Base-by-base conservation (phyloP, 495 filamentous ascomycete species). In the Penicillium paxilli region DNA sequence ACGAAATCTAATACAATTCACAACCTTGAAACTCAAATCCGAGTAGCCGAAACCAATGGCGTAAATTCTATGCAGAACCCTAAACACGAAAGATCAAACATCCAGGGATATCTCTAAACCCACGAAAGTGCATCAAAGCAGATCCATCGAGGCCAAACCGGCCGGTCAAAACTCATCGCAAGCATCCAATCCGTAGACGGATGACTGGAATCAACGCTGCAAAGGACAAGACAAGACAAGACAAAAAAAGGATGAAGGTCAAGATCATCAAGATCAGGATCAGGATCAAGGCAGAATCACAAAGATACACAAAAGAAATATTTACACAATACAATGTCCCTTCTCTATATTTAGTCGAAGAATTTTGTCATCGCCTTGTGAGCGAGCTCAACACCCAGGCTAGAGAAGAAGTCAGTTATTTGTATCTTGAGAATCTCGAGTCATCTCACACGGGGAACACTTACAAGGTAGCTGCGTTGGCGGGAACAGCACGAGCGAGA, bases 401-500 rank as follows among this genome's bases (percentile, higher is more conserved):
- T 76, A 30, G 30, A 23, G 79, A 77, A 16, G 35, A 19, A n/a
- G n/a, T n/a, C n/a, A n/a, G n/a, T n/a, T n/a, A n/a, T n/a, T n/a
- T n/a, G n/a, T n/a, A n/a, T n/a, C n/a, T n/a, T n/a, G n/a, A n/a
- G n/a, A n/a, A n/a, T n/a, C n/a, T n/a, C n/a, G n/a, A n/a, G n/a
- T n/a, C n/a, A n/a, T n/a, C n/a, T n/a, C n/a, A n/a, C n/a, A n/a
- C n/a, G 30, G 5, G 42, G 7, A 32, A 10, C 35, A 63, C 73
- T 49, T 65, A 76, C 72, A 87, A 85, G 48, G 83, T 86, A 51
- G 83, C 86, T 19, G 95, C 95, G 63, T 98, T 99, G 4, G 94
- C 94, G 5, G 94, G 94, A 46, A 98, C 91, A 17, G 94, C 95
- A 71, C 94, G 85, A 12, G 89, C 89, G 64, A 99, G 77, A 5